These are phyloP conservation scores for Trametes coccinea DNA, from an alignment of 768 basidiomycete genomes.

Conservation along the genomic window DNA sequence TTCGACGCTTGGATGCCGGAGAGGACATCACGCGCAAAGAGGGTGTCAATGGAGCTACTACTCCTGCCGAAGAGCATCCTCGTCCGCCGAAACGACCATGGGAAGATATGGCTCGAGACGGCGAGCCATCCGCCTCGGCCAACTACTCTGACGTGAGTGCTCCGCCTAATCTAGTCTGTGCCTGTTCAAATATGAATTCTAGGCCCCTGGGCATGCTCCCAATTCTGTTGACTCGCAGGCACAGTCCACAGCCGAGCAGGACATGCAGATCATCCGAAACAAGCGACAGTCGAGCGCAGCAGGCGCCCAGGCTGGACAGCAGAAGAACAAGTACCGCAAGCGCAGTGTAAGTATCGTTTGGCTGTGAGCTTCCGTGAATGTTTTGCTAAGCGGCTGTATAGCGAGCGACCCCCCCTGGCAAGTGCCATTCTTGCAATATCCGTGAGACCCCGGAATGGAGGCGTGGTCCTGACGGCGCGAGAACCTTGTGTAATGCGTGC, in stretches of 20 bases:
- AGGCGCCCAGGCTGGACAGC: conserved; percentile 46
- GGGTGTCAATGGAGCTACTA: conserved; percentile 7
- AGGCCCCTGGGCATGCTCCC: conserved; percentile 13
- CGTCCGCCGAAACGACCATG: conserved; percentile 77
- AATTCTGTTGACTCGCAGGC: conserved; percentile 31
- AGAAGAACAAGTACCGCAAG: conserved; percentile 83
- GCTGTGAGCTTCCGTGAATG: conserved; percentile 26
- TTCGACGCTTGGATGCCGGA: conserved; percentile 42
- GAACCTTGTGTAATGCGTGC: conserved; percentile 85
- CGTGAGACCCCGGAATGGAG: conserved; percentile 89
- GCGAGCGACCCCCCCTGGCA: conserved; percentile 84
- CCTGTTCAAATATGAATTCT: conserved; percentile 13
- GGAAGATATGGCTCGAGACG: conserved; percentile 67
- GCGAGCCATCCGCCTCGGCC: conserved; percentile 26
- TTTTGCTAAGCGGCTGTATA: conserved; percentile 34
- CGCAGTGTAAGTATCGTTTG: conserved; percentile 64
- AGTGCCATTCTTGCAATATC: conserved; percentile 87
- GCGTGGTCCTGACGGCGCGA: conserved; percentile 79
- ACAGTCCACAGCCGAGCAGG: conserved; percentile 72
- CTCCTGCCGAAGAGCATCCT: conserved; percentile 44
- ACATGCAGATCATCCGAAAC: conserved; percentile 82
- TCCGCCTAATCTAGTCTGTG: neutral
- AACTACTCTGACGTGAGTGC: conserved; percentile 15
- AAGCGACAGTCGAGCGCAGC: conserved; percentile 74
- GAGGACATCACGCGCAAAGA: conserved; percentile 26